Base-by-base conservation (phyloP, 2,329 filamentous ascomycete species). In the Rasamsonia emersonii region DNA sequence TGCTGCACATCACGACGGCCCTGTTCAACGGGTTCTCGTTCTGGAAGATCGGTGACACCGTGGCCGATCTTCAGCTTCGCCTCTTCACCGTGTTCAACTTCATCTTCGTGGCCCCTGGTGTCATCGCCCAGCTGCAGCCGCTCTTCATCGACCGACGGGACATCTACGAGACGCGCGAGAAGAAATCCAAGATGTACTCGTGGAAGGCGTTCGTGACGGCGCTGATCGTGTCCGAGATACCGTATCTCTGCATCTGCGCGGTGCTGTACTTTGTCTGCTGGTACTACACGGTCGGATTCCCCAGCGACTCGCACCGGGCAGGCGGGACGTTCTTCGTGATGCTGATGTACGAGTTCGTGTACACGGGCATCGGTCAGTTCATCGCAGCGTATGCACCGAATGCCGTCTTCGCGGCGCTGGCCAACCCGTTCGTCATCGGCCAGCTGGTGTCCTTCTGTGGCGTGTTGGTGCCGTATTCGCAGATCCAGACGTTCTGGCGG, bases 351-450 rank as follows among this genome's bases (percentile, higher is more conserved):
- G 82, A 77, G 57, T 58, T 86, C 13, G 81, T 85, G 62, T 73
- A 77, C 53, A 72, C 69, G 13, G 75, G 67, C 41, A 86, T 78
- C 73, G 83, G 80, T 9, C 82, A 85, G 53, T 86, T 80, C 75
- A 81, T 88, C 42, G 80, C 77, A 35, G 82, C 84, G 0, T 85
- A 84, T 50, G 79, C 82, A 0, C 81, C 59, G 21, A 66, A 65
- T 39, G 59, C 82, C 0, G 75, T 68, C 32, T 84, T 85, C 52
- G 82, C 79, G 0, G 75, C 82, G 30, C 81, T 85, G 38, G 74
- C 74, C 26, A 83, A 85, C 47, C 80, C 80, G 0, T 77, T 85
- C 59, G 79, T 85, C 64, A 79, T 85, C 57, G 73, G 82, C 49
- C 72, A 79, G 55, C 78, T 83, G 40, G 67, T 68, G 9, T 58